These are phyloP conservation scores for Schizothecium vesticola DNA, from an alignment of 495 filamentous ascomycete species.

Conservation along the genomic window DNA sequence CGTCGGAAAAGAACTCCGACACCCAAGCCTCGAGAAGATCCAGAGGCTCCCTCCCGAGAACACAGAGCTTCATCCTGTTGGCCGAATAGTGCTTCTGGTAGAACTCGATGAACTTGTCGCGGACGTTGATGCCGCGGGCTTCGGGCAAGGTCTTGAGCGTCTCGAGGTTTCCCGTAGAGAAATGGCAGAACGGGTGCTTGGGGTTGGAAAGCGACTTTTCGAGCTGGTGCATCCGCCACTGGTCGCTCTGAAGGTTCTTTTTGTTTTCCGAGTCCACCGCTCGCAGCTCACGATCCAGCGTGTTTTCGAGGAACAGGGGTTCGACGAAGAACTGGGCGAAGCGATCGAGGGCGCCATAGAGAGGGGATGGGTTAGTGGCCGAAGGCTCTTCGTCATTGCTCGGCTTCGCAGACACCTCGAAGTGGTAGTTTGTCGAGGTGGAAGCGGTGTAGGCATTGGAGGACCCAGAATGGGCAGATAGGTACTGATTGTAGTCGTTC, in stretches of 20 bases:
- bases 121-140: slow-evolving; percentile 75
- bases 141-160: slow-evolving; percentile 82
- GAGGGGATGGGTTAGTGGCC: slow-evolving; percentile 56
- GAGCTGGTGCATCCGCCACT: slow-evolving; percentile 88
- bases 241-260: slow-evolving; percentile 95
- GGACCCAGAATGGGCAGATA: slow-evolving; percentile 79
- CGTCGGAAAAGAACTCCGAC: slow-evolving; percentile 72
- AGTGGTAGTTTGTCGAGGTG: slow-evolving; percentile 97
- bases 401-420: slow-evolving; percentile 79
- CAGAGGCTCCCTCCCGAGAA: slow-evolving; percentile 81
- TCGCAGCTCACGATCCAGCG: slow-evolving; percentile 82
- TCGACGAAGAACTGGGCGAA: slow-evolving; percentile 98
- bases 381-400: slow-evolving; percentile 50
- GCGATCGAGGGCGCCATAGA: slow-evolving; percentile 86
- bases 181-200: slow-evolving; percentile 89
- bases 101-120: slow-evolving; percentile 91
- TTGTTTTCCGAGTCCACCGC: slow-evolving; percentile 99
- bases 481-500: slow-evolving; percentile 92
- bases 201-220: slow-evolving; percentile 87
- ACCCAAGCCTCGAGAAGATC: slow-evolving; percentile 89
- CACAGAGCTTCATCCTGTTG: slow-evolving; percentile 92
- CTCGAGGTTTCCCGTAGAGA: slow-evolving; percentile 90
- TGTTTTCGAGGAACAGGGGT: slow-evolving; percentile 84
- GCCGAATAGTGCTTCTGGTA: slow-evolving; percentile 89
- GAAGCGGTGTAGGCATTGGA: slow-evolving; percentile 94